Base-by-base conservation (phyloP, 2,329 filamentous ascomycete species). In the Beauveria medogensis region DNA sequence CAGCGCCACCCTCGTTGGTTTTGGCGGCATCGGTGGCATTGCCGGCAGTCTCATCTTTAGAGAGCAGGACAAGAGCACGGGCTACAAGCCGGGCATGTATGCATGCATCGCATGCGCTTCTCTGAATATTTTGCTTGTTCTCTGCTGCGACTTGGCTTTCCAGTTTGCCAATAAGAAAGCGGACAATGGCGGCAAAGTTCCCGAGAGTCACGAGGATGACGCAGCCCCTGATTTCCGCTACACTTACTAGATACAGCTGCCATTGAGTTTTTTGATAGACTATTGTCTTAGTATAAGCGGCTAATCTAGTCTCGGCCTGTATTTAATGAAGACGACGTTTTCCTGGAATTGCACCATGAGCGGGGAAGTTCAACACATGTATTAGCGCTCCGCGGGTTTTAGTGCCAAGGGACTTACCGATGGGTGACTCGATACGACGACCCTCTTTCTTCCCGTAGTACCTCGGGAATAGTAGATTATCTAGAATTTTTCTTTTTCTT, bases 11-110 rank as follows among this genome's bases (percentile, higher is more conserved):
- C 80, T 93, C 2, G 88, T 94, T 3, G 88, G 87, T 1, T 84
- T 89, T 55, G 90, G 90, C 8, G 90, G 89, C 2, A 77, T 95
- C 28, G 91, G 91, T 43, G 90, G 91, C 40, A 94, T 94, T 64
- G 83, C 84, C 1, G 89, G 89, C 28, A 84, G 83, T 65, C 77
- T 91, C 61, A 86, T 93, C 12, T 94, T 93, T 74, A 80, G 86
- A 66, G 69, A 74, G 59, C 69, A 85, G 71, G 84, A 86, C 68
- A 68, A 69, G 63, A 67, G 70, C 9, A 80, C 81, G 1, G 72
- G 72, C 3, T 86, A 86, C 70, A 75, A 71, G 67, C 82, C 82
- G 0, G 82, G 82, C 26, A 72, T 84, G 65, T 84, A 78, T 59
- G 77, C 81, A 5, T 83, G 81, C 69, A 80, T 85, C 48, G 76